Evolutionary conservation across 2,329 filamentous ascomycete species (phyloP).

Genomic region (Chaetomium sp.): DNA sequence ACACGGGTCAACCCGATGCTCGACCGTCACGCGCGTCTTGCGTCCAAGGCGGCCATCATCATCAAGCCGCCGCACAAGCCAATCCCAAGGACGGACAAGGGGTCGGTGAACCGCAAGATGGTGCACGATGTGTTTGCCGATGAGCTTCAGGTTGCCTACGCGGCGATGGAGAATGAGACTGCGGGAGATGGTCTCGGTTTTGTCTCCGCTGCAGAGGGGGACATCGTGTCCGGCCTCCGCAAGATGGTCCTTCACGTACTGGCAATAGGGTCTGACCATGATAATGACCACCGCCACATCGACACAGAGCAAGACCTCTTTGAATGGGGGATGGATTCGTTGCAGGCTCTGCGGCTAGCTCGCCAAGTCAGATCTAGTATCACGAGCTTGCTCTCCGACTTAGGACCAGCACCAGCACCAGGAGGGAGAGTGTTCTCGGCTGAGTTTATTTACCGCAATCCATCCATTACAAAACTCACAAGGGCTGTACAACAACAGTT

Average conservation of each 20-base stretch:
- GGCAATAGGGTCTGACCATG: neutral
- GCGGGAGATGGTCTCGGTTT: neutral
- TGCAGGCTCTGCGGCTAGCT: neutral
- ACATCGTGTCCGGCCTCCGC: neutral
- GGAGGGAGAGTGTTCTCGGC: neutral
- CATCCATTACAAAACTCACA: neutral
- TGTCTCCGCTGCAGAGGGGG: neutral
- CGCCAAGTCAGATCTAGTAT: neutral
- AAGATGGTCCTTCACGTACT: neutral
- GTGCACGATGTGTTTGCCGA: neutral
- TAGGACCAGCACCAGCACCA: too few species aligned
- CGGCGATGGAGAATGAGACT: neutral
- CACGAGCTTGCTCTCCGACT: neutral
- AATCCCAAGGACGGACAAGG: neutral
- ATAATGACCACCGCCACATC: neutral
- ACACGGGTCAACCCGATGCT: neutral
- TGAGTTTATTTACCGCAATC: neutral
- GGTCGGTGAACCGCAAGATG: neutral
- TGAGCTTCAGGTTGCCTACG: neutral
- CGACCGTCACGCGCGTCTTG: neutral
- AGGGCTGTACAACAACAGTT: neutral
- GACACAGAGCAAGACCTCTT: neutral
- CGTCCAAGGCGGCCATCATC: neutral
- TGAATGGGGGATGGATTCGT: neutral
- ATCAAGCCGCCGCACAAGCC: neutral